These are phyloP conservation scores for Trypanosoma caninum DNA, from an alignment of 208 protist genomes.

Conservation along the genomic window DNA sequence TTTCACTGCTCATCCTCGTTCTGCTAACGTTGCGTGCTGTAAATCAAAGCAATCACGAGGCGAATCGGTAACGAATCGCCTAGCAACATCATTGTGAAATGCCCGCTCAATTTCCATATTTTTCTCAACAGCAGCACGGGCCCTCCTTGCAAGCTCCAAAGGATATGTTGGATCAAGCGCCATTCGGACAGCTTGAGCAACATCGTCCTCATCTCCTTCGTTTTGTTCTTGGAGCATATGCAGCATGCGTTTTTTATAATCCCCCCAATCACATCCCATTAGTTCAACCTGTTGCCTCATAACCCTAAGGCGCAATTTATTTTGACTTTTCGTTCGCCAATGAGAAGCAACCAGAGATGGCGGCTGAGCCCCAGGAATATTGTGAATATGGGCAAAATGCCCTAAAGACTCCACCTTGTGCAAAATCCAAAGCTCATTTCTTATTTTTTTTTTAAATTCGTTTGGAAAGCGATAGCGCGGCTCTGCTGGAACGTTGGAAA, in stretches of 20 bases:
- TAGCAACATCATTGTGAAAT: constrained; percentile 58
- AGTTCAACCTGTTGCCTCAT: constrained; percentile 55
- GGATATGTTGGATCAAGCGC: constrained; percentile 82
- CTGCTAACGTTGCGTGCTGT: constrained; percentile 8
- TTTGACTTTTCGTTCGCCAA: constrained; percentile 33
- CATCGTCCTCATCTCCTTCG: constrained; percentile 76
- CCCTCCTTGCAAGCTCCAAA: constrained; percentile 46
- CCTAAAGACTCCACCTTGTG: constrained; percentile 72
- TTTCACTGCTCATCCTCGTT: not conserved
- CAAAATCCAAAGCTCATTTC: constrained; percentile 82
- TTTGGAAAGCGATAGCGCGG: constrained; percentile 18
- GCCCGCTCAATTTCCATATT: constrained; percentile 29
- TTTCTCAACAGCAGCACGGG: constrained; percentile 41
- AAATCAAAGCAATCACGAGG: constrained; percentile 64
- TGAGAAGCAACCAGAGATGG: constrained; percentile 34
- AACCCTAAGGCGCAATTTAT: constrained; percentile 17
- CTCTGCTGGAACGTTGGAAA: constrained; percentile 17
- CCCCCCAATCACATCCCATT: constrained; percentile 79
- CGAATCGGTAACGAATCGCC: constrained; percentile 38
- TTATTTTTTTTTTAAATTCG: constrained; percentile 46
- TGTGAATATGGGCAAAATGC: constrained; percentile 81
- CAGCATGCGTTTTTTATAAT: constrained; percentile 76
- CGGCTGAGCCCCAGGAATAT: constrained; percentile 78
- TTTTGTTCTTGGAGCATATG: constrained; percentile 74
- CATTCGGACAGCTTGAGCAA: constrained; percentile 77